These are phyloP conservation scores for Schizophyllum amplum DNA, from an alignment of 1,284 basidiomycete species.

Conservation along the genomic window DNA sequence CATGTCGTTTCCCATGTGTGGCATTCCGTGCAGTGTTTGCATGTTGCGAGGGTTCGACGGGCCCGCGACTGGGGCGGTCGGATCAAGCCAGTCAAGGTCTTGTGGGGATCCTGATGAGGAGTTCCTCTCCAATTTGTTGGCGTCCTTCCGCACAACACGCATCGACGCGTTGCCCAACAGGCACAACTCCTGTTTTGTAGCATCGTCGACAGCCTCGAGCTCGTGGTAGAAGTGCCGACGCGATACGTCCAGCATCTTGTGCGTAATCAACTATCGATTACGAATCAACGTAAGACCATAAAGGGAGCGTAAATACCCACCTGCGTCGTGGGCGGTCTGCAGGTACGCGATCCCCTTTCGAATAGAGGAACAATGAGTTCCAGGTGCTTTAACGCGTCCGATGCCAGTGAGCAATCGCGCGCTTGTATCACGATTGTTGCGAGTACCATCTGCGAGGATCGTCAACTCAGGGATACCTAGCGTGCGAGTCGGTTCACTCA, in stretches of 20 bases:
- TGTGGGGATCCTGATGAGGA: not conserved
- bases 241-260: not conserved
- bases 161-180: not conserved
- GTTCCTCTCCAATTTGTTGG: not conserved
- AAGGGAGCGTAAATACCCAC: conserved; percentile 19
- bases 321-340: conserved; percentile 31
- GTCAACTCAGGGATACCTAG: too few relatives aligned
- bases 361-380: conserved; percentile 30
- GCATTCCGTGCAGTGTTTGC: too few relatives aligned
- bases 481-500: too few relatives aligned
- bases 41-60: too few relatives aligned
- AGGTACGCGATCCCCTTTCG: conserved; percentile 30
- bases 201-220: not conserved
- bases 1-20: too few relatives aligned
- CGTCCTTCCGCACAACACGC: not conserved
- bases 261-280: not conserved
- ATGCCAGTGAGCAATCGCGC: conserved; percentile 33
- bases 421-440: conserved; percentile 39
- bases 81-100: not conserved
- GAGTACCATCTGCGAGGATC: conserved; percentile 31
- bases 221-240: not conserved
- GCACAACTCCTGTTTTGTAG: not conserved
- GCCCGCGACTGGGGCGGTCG: too few relatives aligned
- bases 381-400: conserved; percentile 31
- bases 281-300: not conserved